phyloP scores from a whole-genome alignment of 306 rosid species.

The Phaseolus lunatus region DNA sequence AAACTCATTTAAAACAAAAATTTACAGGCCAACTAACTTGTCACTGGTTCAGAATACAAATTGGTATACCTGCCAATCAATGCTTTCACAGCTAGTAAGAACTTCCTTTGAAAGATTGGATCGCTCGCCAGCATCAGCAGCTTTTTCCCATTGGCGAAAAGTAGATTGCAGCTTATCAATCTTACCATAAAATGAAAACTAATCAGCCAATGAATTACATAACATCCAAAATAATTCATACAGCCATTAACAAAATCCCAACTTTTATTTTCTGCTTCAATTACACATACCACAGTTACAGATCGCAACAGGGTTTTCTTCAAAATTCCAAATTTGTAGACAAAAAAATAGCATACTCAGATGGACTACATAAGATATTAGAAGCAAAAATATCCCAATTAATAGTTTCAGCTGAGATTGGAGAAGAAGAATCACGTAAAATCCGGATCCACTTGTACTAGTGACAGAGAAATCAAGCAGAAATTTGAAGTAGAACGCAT shows the following conservation, averaged over 20 bases:
- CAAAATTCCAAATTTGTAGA: conserved; percentile 23
- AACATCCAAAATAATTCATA: conserved; percentile 4
- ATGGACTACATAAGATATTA: conserved; percentile 25
- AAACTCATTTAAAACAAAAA: not conserved
- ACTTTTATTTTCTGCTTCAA: conserved; percentile 1
- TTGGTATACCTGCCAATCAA: conserved; percentile 90
- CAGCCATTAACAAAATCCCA: conserved; percentile 29
- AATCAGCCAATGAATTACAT: conserved; percentile 27
- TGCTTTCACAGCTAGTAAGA: conserved; percentile 73
- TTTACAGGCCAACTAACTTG: conserved; percentile 5
- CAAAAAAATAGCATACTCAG: conserved; percentile 21
- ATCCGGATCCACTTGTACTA: conserved; percentile 21
- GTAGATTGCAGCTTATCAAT: conserved; percentile 84
- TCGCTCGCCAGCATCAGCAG: conserved; percentile 65
- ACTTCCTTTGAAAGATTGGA: conserved; percentile 71
- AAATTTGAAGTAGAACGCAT: not conserved
- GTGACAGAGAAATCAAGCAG: conserved; percentile 3
- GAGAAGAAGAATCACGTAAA: conserved; percentile 19
- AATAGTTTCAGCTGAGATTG: not conserved
- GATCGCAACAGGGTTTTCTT: conserved; percentile 36
- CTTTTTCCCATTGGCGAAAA: conserved; percentile 81
- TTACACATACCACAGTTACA: conserved; percentile 4
- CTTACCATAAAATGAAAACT: conserved; percentile 52
- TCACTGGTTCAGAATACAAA: conserved; percentile 1
- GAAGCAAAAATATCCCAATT: conserved; percentile 1